phyloP scores from a whole-genome alignment of 768 basidiomycete species.

The Lactarius quietus region DNA sequence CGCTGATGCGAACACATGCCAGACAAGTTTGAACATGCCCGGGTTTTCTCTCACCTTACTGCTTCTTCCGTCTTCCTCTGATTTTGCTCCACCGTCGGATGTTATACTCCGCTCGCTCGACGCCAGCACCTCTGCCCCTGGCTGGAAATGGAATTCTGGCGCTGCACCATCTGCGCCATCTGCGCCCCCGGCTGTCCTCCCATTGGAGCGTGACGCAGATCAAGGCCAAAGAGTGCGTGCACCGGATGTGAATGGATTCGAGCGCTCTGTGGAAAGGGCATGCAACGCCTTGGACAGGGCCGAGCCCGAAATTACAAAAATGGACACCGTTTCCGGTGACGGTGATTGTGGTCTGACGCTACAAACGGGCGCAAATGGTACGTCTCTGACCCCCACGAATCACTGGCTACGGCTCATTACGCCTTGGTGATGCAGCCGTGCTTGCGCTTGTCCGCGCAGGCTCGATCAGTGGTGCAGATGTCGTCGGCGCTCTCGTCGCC shows the following conservation, averaged over 20 bases:
- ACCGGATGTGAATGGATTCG: conserved; percentile 50
- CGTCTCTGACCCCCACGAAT: conserved; percentile 27
- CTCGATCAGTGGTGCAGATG: conserved; percentile 56
- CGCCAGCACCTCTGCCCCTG: conserved; percentile 62
- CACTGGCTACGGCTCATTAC: background rate
- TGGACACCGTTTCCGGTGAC: conserved; percentile 92
- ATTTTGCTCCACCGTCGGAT: conserved; percentile 37
- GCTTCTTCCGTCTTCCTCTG: conserved; percentile 53
- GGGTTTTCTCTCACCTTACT: conserved; percentile 85
- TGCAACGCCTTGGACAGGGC: conserved; percentile 66
- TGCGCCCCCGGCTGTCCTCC: conserved; percentile 17
- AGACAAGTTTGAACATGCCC: conserved; percentile 92
- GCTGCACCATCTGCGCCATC: conserved; percentile 35
- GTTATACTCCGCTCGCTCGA: conserved; percentile 67
- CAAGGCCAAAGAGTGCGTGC: conserved; percentile 33
- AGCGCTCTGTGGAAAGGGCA: conserved; percentile 51
- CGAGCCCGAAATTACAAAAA: conserved; percentile 86
- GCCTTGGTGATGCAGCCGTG: conserved; percentile 43
- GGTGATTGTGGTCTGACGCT: conserved; percentile 73
- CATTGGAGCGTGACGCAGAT: conserved; percentile 9
- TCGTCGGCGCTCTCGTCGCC: conserved; percentile 59
- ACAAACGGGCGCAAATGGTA: conserved; percentile 72
- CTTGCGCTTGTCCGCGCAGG: conserved; percentile 54
- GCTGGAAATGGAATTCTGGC: conserved; percentile 78
- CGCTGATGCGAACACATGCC: conserved; percentile 14